Evolutionary conservation across 129 eudicot genomes (phyloP).

Genomic region (Mikania micrantha): DNA sequence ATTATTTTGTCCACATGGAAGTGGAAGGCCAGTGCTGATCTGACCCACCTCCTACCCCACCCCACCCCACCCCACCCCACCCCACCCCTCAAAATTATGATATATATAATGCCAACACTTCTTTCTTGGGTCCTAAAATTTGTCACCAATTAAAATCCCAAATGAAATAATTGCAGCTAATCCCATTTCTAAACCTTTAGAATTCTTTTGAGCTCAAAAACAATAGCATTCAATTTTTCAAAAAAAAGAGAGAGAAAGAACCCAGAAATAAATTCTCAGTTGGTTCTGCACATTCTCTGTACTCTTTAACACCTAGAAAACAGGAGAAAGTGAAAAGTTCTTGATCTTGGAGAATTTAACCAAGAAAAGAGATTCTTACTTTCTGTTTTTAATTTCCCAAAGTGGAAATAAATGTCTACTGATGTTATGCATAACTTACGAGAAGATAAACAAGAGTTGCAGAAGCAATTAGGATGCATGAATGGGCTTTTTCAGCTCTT

Average conservation of each 20-base stretch:
- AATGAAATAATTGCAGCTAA: constrained; percentile 21
- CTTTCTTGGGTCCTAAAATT: constrained; percentile 25
- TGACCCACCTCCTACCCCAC: constrained; percentile 49
- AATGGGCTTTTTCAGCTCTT: constrained; percentile 82
- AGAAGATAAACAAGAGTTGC: constrained; percentile 49
- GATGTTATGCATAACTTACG: constrained; percentile 34
- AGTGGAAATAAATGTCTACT: constrained; percentile 44
- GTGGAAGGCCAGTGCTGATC: constrained; percentile 46
- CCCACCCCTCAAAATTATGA: constrained; percentile 21
- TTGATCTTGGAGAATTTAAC: not conserved
- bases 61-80: not conserved
- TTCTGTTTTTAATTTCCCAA: constrained; percentile 6
- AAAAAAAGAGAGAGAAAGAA: constrained; percentile 3
- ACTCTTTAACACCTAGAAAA: constrained; percentile 5
- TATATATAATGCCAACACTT: constrained; percentile 27
- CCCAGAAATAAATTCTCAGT: not conserved
- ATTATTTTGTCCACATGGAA: constrained; percentile 83
- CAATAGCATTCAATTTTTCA: constrained; percentile 19
- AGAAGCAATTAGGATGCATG: constrained; percentile 90
- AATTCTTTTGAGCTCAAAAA: constrained; percentile 44
- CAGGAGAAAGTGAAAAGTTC: not conserved
- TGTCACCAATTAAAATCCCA: constrained; percentile 27
- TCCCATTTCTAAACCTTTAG: constrained; percentile 26
- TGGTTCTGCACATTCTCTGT: constrained; percentile 40
- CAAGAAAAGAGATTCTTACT: constrained; percentile 1